A percentile compares a stretch with the other conserved stretches of the same genome.
Evolutionary conservation across 169 alveolate genomes (phyloP).

Genomic region (Eimeria acervulina): DNA sequence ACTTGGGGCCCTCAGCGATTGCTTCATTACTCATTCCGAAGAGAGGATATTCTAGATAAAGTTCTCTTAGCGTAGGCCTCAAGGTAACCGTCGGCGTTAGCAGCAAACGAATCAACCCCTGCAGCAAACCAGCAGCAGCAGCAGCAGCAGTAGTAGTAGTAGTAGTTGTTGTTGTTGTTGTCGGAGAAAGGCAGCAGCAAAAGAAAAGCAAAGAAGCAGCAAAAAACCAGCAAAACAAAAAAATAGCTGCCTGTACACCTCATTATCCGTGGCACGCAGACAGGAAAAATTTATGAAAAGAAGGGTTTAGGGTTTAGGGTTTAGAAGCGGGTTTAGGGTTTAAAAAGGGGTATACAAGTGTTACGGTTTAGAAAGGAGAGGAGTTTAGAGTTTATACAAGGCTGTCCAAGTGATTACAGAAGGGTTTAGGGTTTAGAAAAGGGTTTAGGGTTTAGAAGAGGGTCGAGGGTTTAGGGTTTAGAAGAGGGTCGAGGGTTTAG

Average conservation of each 20-base stretch:
- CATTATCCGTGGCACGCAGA: no score
- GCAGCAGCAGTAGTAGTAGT: neutral
- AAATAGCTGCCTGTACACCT: neutral
- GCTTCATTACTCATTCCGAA: neutral
- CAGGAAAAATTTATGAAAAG: neutral
- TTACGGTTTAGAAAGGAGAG: no score
- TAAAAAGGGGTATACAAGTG: no score
- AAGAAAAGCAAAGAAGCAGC: neutral
- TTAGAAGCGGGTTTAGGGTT: no score
- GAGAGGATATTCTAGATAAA: neutral
- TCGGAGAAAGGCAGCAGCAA: neutral
- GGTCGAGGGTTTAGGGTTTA: neutral
- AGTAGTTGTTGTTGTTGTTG: no score
- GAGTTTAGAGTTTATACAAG: no score
- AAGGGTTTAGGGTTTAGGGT: neutral
- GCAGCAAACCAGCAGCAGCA: no score
- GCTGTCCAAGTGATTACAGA: no score
- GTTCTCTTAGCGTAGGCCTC: neutral
- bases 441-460: neutral
- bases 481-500: neutral
- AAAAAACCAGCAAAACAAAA: neutral
- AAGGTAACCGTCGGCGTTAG: slow-evolving; percentile 6
- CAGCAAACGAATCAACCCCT: slow-evolving; percentile 22
- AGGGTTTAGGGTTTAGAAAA: neutral
- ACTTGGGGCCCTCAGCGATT: slow-evolving; percentile 1